Conservation (phyloP, 768 basidiomycete species). For the Gymnopilus junonius region DNA sequence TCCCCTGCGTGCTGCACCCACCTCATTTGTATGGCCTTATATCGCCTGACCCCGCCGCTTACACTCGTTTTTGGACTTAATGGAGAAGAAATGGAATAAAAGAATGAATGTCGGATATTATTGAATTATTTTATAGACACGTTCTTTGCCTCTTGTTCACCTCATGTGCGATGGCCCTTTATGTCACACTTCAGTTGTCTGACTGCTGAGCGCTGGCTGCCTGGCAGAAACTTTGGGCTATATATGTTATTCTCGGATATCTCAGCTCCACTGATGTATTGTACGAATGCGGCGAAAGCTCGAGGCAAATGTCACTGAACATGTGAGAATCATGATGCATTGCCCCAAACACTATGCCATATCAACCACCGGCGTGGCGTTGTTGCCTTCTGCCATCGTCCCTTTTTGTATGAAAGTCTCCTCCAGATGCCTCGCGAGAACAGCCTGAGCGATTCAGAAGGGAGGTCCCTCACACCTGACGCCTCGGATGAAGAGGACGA, state of each 20-base stretch:
- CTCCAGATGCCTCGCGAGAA: constrained; percentile 65
- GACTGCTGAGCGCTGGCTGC: no score
- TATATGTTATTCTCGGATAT: neutral
- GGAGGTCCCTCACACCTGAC: constrained; percentile 70
- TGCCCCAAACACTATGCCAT: neutral
- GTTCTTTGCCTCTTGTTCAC: neutral
- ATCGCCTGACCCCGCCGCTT: constrained; percentile 16
- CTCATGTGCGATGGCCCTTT: neutral
- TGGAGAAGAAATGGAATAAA: constrained; percentile 15
- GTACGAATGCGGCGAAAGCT: neutral
- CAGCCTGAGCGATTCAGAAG: constrained; percentile 68
- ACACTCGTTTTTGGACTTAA: constrained; percentile 19
- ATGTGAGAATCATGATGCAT: constrained; percentile 6
- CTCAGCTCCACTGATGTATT: neutral
- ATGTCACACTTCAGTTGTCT: no score
- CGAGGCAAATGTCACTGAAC: constrained; percentile 4
- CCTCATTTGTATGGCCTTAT: constrained; percentile 25
- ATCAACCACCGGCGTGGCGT: neutral
- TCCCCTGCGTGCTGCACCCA: constrained; percentile 14
- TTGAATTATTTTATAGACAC: constrained; percentile 3
- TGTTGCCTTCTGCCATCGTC: neutral
- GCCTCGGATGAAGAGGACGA: constrained; percentile 40
- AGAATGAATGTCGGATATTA: constrained; percentile 5
- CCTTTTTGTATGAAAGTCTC: neutral
- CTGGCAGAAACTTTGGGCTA: no score